These are phyloP conservation scores for Rhamnella rubrinervis DNA, from an alignment of 331 rosid genomes.

Conservation along the genomic window DNA sequence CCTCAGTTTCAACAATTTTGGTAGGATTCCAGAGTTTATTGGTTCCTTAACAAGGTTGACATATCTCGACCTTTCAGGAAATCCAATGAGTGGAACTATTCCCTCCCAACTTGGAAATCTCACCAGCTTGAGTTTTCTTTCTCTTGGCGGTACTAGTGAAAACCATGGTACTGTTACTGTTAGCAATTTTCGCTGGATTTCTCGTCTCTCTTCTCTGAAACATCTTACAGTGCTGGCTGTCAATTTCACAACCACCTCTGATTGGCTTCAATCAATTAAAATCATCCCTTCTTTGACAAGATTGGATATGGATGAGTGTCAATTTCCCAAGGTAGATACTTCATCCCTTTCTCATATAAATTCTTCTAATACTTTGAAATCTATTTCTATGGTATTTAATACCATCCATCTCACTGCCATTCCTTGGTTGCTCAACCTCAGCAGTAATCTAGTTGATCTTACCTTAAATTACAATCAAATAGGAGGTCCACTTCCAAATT, in stretches of 20 bases:
- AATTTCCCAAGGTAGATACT: not conserved
- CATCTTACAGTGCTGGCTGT: not conserved
- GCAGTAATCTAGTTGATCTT: slow-evolving; percentile 5
- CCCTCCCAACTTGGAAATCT: slow-evolving; percentile 7
- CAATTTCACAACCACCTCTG: not conserved
- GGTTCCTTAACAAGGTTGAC: slow-evolving; percentile 9
- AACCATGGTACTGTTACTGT: not conserved
- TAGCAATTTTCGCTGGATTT: not conserved
- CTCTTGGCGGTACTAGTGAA: not conserved
- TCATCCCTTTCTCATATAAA: not conserved
- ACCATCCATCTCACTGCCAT: not conserved
- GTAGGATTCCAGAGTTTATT: not conserved
- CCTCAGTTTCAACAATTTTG: not conserved
- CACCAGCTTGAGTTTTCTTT: not conserved
- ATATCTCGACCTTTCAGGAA: slow-evolving; percentile 4
- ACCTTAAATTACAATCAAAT: rapidly evolving
- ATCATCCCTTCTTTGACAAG: not conserved
- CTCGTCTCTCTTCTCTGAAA: not conserved
- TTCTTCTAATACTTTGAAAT: not conserved
- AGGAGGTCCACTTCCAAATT: not conserved
- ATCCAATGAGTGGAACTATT: not conserved
- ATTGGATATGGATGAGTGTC: rapidly evolving
- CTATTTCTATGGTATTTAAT: not conserved
- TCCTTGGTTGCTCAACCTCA: slow-evolving; percentile 2
- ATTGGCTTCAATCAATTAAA: not conserved